Percentiles rank a stretch among this genome's conserved stretches.
phyloP scores from a whole-genome alignment of 1,284 basidiomycete species.

The Apiotrichum mycotoxinovorans region DNA sequence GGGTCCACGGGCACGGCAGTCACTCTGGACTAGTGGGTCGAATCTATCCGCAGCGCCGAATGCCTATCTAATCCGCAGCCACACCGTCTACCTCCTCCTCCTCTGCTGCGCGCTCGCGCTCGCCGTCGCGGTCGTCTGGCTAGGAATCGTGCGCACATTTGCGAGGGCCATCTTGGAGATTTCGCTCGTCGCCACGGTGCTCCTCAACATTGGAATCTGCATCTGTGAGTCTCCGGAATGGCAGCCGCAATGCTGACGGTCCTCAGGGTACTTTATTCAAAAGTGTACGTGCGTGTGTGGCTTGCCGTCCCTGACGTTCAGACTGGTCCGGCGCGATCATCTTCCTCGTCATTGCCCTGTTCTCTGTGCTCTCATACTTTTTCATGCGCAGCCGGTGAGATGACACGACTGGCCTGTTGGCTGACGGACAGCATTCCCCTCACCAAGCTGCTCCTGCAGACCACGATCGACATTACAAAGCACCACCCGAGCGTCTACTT shows the following conservation, averaged over 20 bases:
- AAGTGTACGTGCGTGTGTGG: constrained; percentile 50
- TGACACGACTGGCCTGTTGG: background rate
- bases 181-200: constrained; percentile 66
- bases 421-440: constrained; percentile 62
- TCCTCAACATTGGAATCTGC: constrained; percentile 62
- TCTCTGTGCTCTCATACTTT: constrained; percentile 71
- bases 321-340: constrained; percentile 59
- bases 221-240: constrained; percentile 35
- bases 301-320: constrained; percentile 11
- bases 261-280: constrained; percentile 66
- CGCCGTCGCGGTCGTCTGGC: constrained; percentile 51
- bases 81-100: constrained; percentile 66
- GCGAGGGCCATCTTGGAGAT: constrained; percentile 77
- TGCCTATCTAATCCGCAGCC: constrained; percentile 26
- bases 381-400: constrained; percentile 46
- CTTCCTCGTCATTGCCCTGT: constrained; percentile 65
- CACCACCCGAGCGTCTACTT: constrained; percentile 75
- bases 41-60: no score
- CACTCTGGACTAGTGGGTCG: constrained; percentile 33
- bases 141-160: constrained; percentile 59
- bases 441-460: constrained; percentile 70
- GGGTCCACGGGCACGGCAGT: constrained; percentile 36
- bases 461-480: constrained; percentile 72
- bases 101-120: constrained; percentile 62
- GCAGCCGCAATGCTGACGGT: constrained; percentile 6